phyloP scores from a whole-genome alignment of 352 stramenopile species.

The Globisporangium iwayamae region DNA sequence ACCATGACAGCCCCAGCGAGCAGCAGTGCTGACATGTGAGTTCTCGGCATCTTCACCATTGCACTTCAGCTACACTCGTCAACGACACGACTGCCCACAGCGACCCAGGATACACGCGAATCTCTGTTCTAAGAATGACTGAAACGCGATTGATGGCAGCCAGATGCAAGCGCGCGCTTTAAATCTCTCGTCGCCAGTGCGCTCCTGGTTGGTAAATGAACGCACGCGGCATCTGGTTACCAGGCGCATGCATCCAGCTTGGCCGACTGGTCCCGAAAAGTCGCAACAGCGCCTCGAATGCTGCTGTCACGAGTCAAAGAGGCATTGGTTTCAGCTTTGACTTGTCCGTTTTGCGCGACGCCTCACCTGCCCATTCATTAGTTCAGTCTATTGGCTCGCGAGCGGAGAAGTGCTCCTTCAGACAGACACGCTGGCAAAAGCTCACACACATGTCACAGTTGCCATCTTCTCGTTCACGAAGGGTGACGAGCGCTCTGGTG shows the following conservation, averaged over 20 bases:
- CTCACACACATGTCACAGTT: background rate
- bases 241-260: background rate
- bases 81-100: background rate
- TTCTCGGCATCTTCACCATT: background rate
- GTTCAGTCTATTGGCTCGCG: too few relatives aligned
- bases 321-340: slow-evolving; percentile 4
- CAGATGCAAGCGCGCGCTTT: background rate
- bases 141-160: background rate
- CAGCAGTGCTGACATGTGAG: background rate
- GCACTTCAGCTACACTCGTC: background rate
- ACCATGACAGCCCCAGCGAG: background rate
- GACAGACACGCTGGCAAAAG: too few relatives aligned
- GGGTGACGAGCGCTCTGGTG: too few relatives aligned
- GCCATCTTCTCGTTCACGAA: too few relatives aligned
- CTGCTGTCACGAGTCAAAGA: background rate
- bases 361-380: background rate
- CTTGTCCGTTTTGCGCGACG: slow-evolving; percentile 5
- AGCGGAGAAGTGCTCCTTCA: background rate
- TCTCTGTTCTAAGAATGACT: background rate
- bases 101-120: background rate
- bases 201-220: background rate
- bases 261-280: slow-evolving; percentile 2
- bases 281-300: background rate
- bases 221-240: background rate
- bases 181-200: background rate